These are phyloP conservation scores for Cystobasidium sp. DNA, from an alignment of 1,284 basidiomycete species.

Conservation along the genomic window DNA sequence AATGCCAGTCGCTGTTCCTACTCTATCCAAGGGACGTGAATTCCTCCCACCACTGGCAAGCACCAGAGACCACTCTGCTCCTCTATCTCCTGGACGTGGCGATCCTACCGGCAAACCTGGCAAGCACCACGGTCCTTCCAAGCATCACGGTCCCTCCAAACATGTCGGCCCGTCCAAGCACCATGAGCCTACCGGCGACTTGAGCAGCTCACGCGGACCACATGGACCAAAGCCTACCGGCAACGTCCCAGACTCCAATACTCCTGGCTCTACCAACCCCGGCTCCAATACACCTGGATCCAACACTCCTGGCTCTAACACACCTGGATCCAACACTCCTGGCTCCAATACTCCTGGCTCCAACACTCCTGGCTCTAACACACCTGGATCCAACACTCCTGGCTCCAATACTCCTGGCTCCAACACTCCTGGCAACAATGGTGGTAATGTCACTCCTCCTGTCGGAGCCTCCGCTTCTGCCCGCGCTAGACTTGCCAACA, in stretches of 20 bases:
- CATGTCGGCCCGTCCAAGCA: neutral
- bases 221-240: constrained; percentile 17
- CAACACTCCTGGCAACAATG: constrained; percentile 1
- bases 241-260: constrained; percentile 2
- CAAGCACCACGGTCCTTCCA: constrained; percentile 20
- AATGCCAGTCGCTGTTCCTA: neutral
- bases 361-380: neutral
- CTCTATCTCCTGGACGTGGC: neutral
- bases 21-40: constrained; percentile 10
- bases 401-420: neutral
- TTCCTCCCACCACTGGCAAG: neutral
- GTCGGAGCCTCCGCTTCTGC: constrained; percentile 40
- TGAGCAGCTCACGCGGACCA: constrained; percentile 24
- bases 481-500: constrained; percentile 31
- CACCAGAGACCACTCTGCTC: neutral
- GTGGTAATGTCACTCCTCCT: neutral
- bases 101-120: neutral
- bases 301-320: neutral
- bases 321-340: neutral
- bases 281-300: constrained; percentile 2
- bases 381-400: neutral
- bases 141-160: constrained; percentile 10
- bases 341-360: constrained; percentile 7
- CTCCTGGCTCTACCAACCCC: too few species aligned
- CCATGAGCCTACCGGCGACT: neutral